Base-by-base conservation (phyloP, 2,329 filamentous ascomycete species). In the Arthrobotrys megalospora region DNA sequence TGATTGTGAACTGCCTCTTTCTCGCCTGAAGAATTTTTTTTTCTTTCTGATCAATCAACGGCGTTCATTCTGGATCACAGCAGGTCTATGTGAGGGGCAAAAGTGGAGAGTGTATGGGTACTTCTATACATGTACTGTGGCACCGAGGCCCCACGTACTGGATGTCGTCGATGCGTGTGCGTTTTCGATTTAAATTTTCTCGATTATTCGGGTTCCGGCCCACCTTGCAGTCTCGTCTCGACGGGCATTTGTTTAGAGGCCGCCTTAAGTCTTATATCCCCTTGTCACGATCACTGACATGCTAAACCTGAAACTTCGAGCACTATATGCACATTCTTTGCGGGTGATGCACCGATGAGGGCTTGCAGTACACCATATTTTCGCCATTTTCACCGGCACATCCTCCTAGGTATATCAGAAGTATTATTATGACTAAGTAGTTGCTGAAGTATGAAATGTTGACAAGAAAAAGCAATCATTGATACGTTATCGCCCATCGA, bases 31-130 rank as follows among this genome's bases (percentile, higher is more conserved):
- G 34, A 16, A 16, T 34, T 55, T 67, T 28, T 28, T 28, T 47
- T 63, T 21, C 6, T 32, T 43, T 45, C 52, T 68, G 38, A 58
- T 68, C 52, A 68, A 58, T 47, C 52, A 60, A 32, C 38, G 38
- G 36, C 65, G 38, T 60, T 68, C 21, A 28, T 41, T 67, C 19
- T 43, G n/a, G 36, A 28, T 55, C 3, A 52, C 14, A 12, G 34
- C 47, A 21, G 10, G 12, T 16, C 41, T 19, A 67, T 43, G 63
- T 38, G 63, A 67, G 63, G 58, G 63, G 47, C 16, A 41, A 60
- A 32, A 43, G 34, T 52, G 36, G 32, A 41, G 63, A 67, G 32
- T 67, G 28, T 28, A 10, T 55, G 12, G 43, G 55, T 43, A 43
- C 55, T 11, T 60, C n/a, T 10, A 28, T 24, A 60, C 11, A 60